These are phyloP conservation scores for Phytophthora hybrid DNA, from an alignment of 352 stramenopile genomes.

Conservation along the genomic window DNA sequence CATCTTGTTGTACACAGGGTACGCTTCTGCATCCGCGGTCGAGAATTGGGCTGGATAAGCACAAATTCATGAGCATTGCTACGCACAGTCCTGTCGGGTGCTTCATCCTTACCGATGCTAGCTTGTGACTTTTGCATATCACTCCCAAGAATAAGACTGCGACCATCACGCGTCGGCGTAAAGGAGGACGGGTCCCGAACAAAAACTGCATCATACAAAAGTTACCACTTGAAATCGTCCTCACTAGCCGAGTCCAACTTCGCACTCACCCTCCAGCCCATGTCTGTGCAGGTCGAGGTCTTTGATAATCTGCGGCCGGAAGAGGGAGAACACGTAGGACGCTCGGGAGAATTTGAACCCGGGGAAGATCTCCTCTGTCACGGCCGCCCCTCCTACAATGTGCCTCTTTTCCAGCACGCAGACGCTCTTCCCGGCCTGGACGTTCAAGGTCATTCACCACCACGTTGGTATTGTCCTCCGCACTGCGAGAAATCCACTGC, in stretches of 20 bases:
- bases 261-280: constrained; percentile 66
- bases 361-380: constrained; percentile 92
- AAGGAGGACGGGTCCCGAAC: constrained; percentile 89
- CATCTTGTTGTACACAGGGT: constrained; percentile 86
- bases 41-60: constrained; percentile 82
- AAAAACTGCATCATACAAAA: constrained; percentile 53
- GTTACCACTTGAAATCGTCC: neutral
- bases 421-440: constrained; percentile 82
- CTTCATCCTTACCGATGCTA: constrained; percentile 61
- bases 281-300: constrained; percentile 87
- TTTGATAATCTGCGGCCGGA: constrained; percentile 90
- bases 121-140: constrained; percentile 80
- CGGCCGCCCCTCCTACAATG: constrained; percentile 87
- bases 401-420: constrained; percentile 90
- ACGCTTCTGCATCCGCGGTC: constrained; percentile 73
- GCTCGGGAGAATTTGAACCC: constrained; percentile 92
- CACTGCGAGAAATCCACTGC: neutral
- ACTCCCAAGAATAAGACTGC: constrained; percentile 82
- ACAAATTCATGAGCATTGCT: constrained; percentile 1
- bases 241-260: neutral
- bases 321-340: constrained; percentile 92
- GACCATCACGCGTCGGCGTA: constrained; percentile 81
- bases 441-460: neutral
- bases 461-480: neutral
- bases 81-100: neutral